Evolutionary conservation across 257 asterid genomes (phyloP).

Genomic region (Scutellaria baicalensis): DNA sequence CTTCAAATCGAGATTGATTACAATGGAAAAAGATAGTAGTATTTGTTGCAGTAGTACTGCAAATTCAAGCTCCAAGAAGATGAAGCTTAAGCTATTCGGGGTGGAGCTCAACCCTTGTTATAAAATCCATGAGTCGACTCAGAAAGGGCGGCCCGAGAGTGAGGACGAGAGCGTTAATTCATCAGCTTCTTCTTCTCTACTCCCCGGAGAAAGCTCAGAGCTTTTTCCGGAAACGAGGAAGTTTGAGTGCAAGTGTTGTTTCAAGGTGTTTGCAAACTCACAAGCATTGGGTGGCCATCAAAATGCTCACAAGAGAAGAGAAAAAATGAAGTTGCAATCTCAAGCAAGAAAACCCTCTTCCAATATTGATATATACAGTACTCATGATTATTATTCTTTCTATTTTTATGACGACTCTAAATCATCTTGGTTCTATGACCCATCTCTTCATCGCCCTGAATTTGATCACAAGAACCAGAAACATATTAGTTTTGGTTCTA

Average conservation of each 20-base stretch:
- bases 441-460: constrained; percentile 22
- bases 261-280: constrained; percentile 57
- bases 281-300: constrained; percentile 93
- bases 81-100: constrained; percentile 53
- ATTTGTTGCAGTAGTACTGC: constrained; percentile 21
- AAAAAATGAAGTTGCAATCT: constrained; percentile 43
- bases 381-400: not conserved
- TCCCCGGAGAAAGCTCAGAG: not conserved
- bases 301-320: constrained; percentile 82
- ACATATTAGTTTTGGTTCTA: constrained; percentile 39
- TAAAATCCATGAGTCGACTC: not conserved
- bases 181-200: constrained; percentile 28
- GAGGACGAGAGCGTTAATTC: constrained; percentile 52
- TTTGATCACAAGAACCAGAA: constrained; percentile 28
- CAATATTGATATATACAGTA: not conserved
- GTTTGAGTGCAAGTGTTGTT: constrained; percentile 59
- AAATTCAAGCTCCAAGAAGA: constrained; percentile 33
- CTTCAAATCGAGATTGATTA: not conserved
- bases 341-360: constrained; percentile 45
- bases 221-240: constrained; percentile 18
- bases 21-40: constrained; percentile 30
- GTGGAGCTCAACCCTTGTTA: constrained; percentile 35
- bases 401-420: not conserved
- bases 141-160: constrained; percentile 8
- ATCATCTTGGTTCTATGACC: constrained; percentile 32